Base-by-base conservation (phyloP, 495 filamentous ascomycete genomes). In the Penicillium bialowiezense region DNA sequence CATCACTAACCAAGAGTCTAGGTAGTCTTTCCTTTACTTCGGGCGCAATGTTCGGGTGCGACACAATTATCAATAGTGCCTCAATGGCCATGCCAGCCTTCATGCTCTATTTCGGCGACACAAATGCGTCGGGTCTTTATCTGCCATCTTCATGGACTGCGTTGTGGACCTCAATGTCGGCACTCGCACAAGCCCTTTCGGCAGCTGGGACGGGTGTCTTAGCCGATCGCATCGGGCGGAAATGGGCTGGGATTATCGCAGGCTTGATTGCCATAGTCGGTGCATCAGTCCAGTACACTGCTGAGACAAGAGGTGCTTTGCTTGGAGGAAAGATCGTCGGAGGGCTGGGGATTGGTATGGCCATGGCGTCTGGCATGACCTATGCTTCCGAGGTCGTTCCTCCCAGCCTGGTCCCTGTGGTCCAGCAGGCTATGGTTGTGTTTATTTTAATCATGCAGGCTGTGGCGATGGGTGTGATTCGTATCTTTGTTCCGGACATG, bases 251-350 rank as follows among this genome's bases (percentile, higher is more conserved):
- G 41, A 33, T 42, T 23, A 47, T 54, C 45, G 37, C 20, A 47
- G 55, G 42, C 43, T 8, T 41, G 39, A 49, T 54, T 42, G 26
- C 42, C 9, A 14, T 52, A 17, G 42, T 18, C 3, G 50, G 50
- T 35, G 50, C 50, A 19, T 32, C 50, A 1, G 50, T 52, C 1
- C 50, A 46, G n/a, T 52, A 52, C 7, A 52, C 42, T 26, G 53
- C 62, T 10, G 43, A 46, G 0, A 65, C 48, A n/a, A 49, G 55
- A 24, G 54, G 56, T 8, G 28, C 46, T 18, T 31, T 65, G 20
- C 43, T 65, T 9, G 62, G 52, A 33, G 62, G 62, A 23, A 65
- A 65, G 44, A 63, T 65, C 43, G 48, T 65, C 1, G 53, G 56
- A 5, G 62, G 62, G 5, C 41, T 65, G 26, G 50, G 50, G 6